Base-by-base conservation (phyloP, 2,329 filamentous ascomycete genomes). In the Colletotrichum sansevieriae region DNA sequence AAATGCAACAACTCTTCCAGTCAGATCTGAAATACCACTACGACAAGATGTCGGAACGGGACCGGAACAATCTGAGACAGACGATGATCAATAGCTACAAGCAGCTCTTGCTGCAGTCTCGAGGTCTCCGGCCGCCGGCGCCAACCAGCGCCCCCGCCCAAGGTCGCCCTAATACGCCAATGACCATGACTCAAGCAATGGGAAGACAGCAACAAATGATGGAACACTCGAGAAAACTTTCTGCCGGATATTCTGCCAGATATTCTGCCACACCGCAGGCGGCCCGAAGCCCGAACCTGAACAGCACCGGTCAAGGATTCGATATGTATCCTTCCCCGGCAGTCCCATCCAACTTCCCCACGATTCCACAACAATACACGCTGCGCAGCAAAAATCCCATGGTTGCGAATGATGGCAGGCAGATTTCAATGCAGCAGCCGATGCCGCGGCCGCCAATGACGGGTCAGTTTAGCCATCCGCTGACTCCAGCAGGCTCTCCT, bases 1-100 rank as follows among this genome's bases (percentile, higher is more conserved):
- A 72, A 44, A 76, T 83, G 74, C 77, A 82, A 22, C 66, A 72
- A 11, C 55, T 69, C 4, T 69, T 69, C 49, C 62, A 46, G 20
- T 33, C 33, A 25, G 66, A 69, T 43, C 18, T 49, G 22, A 72
- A 71, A 6, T 76, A 76, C 52, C 64, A 71, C 3, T 57, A 70
- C 6, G 12, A 47, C 43, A 33, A n/a, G 25, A 43, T 61, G 63
- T 44, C 66, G n/a, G 61, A 65, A 35, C 35, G 29, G 6, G 56
- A 60, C 9, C 66, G 61, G 35, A 60, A 18, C 13, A 22, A n/a
- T 6, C 35, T 49, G 25, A 64, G 51, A 43, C 46, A 66, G 7
- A 18, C 43, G 6, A n/a, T 69, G 49, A 66, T 69, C 13, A 37
- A 49, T 11, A 49, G 55, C 18, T 69, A 69, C 55, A 69, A 52